Evolutionary conservation across 2,329 filamentous ascomycete species (phyloP), one percentile per base, ranked within the genome.

Genomic region (Endothia cerciana): DNA sequence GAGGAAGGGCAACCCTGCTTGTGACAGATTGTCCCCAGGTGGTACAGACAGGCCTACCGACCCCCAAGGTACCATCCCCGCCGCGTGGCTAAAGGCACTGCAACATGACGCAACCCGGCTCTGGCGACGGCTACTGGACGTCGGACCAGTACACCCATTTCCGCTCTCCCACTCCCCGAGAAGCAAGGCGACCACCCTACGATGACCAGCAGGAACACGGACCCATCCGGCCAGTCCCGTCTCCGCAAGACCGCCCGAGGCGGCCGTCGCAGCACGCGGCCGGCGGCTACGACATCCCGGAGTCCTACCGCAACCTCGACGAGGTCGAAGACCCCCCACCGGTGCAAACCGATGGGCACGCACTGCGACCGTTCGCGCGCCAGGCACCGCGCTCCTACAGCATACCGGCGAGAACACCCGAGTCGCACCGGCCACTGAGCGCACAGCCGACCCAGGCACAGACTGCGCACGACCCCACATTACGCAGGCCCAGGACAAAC

Each of bases 211-310:
- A 36, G 33, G 33, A 36, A 36, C 33, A 7, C 25, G 17, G 10
- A 3, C 19, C 22, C 15, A 25, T 51, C 7, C 47, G 47, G 45
- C 47, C n/a, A 22, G 4, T 28, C 11, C 5, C 19, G 43, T 25
- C 56, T n/a, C 19, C n/a, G 47, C 17, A 41, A 5, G 22, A 22
- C 11, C 53, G 53, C 17, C 53, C 53, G 11, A 56, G 53, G 28
- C 53, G 17, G 19, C 6, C 62, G 6, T 51, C 47, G 47, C 47
- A 51, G 25, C 47, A 51, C 33, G 19, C 33, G 28, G 36, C 40
- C 49, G n/a, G 61, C 69, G 47, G 62, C 25, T 73, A 76, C 65
- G 66, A 74, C 41, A 69, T 70, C 7, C 75, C 75, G 3, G 66
- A 64, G 28, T 69, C 62, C 53, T 71, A 72, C 58, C 57, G 25